Conservation (phyloP, 805 yeast genomes). For the Monosporozyma servazzii region DNA sequence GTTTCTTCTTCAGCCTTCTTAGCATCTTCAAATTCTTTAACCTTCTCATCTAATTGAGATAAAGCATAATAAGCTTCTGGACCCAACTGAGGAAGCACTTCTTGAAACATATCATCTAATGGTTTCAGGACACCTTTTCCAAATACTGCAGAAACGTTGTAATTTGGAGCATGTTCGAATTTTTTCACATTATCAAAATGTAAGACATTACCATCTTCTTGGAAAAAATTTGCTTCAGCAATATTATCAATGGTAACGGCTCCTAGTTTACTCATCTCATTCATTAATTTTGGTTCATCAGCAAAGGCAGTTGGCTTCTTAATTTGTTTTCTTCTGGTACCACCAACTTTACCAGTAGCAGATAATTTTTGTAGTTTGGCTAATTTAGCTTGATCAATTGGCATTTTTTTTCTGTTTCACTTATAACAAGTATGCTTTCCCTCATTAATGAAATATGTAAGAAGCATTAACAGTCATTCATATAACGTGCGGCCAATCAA, state of each 20-base stretch:
- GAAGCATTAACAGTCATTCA: background rate
- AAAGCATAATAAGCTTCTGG: slow-evolving; percentile 88
- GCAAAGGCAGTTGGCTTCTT: slow-evolving; percentile 41
- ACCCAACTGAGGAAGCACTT: slow-evolving; percentile 91
- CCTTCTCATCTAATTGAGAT: slow-evolving; percentile 80
- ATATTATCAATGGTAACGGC: slow-evolving; percentile 82
- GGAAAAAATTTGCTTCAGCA: slow-evolving; percentile 97
- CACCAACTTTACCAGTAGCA: slow-evolving; percentile 73
- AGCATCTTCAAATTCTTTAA: slow-evolving; percentile 36
- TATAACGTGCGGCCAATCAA: background rate
- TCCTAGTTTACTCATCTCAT: slow-evolving; percentile 78
- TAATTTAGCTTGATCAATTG: slow-evolving; percentile 87
- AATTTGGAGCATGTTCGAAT: slow-evolving; percentile 80
- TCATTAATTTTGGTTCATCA: slow-evolving; percentile 84
- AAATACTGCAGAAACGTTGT: slow-evolving; percentile 89
- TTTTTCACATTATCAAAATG: slow-evolving; percentile 93
- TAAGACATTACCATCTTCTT: slow-evolving; percentile 89
- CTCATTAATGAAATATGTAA: background rate
- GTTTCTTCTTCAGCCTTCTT: slow-evolving; percentile 40
- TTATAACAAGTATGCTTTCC: background rate
- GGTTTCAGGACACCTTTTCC: slow-evolving; percentile 92
- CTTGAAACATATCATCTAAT: slow-evolving; percentile 86
- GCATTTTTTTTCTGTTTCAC: slow-evolving; percentile 37
- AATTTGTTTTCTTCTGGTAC: slow-evolving; percentile 87
- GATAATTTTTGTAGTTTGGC: slow-evolving; percentile 79